Conservation (phyloP, 371 early-diverging fungal genomes). For the Nematocida parisii region DNA sequence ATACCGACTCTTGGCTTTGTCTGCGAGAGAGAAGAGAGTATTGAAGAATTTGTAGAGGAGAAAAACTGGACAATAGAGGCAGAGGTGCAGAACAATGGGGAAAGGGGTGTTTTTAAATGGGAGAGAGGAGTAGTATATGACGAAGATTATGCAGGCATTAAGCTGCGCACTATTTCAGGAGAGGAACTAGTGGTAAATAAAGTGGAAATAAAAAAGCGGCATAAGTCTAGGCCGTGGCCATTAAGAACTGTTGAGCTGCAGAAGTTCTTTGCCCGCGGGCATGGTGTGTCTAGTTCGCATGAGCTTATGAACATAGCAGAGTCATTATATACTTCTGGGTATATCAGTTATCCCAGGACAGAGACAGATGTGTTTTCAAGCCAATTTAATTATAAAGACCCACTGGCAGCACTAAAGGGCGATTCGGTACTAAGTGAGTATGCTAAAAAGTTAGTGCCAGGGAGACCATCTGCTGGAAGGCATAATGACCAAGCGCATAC, state of each 20-base stretch:
- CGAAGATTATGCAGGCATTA: constrained; percentile 65
- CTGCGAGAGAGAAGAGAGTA: constrained; percentile 79
- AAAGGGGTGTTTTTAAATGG: constrained; percentile 64
- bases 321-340: constrained; percentile 71
- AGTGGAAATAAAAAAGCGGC: constrained; percentile 78
- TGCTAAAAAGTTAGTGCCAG: constrained; percentile 30
- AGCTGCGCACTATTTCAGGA: not conserved
- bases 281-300: constrained; percentile 73
- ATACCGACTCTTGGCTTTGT: constrained; percentile 98
- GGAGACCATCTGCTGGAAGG: constrained; percentile 78
- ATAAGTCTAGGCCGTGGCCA: constrained; percentile 81
- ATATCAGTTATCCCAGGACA: constrained; percentile 95
- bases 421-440: constrained; percentile 61
- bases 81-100: constrained; percentile 69
- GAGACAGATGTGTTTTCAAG: constrained; percentile 88
- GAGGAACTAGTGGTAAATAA: constrained; percentile 18
- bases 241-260: constrained; percentile 76
- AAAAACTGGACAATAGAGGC: constrained; percentile 79
- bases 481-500: constrained; percentile 97
- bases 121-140: constrained; percentile 68
- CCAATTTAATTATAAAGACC: constrained; percentile 74
- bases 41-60: constrained; percentile 81
- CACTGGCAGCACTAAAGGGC: constrained; percentile 54
- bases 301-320: constrained; percentile 76
- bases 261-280: constrained; percentile 32